These are phyloP conservation scores for Arthroderma sp. DNA, from an alignment of 2,329 filamentous ascomycete species.

Conservation along the genomic window DNA sequence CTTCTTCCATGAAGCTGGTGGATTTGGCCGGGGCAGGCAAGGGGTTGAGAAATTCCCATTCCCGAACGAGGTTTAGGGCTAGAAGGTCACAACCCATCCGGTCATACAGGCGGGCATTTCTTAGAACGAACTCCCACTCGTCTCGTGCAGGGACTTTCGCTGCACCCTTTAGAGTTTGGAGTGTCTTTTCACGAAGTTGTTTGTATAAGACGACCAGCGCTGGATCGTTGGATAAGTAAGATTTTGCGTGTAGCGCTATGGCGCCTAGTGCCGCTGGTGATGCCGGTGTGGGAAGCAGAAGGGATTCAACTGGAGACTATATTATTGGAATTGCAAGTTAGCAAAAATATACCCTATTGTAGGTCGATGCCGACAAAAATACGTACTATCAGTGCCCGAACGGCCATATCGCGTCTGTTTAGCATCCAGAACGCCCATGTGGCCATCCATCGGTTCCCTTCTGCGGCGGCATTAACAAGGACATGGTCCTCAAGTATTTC, in stretches of 20 bases:
- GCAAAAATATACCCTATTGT: neutral
- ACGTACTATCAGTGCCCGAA: conserved; percentile 65
- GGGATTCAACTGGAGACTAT: conserved; percentile 62
- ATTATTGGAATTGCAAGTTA: neutral
- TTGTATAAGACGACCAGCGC: conserved; percentile 77
- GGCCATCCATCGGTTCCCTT: conserved; percentile 85
- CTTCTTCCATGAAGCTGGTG: conserved; percentile 17
- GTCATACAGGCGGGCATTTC: conserved; percentile 71
- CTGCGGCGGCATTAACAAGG: conserved; percentile 59
- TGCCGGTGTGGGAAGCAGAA: conserved; percentile 37
- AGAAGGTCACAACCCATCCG: conserved; percentile 89
- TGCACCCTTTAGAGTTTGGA: conserved; percentile 75
- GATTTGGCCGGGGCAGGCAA: conserved; percentile 9
- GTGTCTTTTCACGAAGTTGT: conserved; percentile 65
- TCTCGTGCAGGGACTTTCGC: conserved; percentile 63
- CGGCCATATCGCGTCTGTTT: conserved; percentile 65
- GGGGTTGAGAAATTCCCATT: conserved; percentile 37
- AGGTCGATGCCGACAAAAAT: neutral
- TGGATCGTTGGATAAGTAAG: conserved; percentile 82
- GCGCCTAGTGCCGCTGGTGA: conserved; percentile 51
- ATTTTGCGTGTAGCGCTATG: conserved; percentile 50
- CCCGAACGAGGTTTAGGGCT: conserved; percentile 58
- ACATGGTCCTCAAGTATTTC: conserved; percentile 69
- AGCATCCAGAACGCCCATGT: conserved; percentile 96
- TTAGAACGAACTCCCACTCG: conserved; percentile 81